phyloP scores from a whole-genome alignment of 768 basidiomycete species.

The Plicaturopsis crispa region DNA sequence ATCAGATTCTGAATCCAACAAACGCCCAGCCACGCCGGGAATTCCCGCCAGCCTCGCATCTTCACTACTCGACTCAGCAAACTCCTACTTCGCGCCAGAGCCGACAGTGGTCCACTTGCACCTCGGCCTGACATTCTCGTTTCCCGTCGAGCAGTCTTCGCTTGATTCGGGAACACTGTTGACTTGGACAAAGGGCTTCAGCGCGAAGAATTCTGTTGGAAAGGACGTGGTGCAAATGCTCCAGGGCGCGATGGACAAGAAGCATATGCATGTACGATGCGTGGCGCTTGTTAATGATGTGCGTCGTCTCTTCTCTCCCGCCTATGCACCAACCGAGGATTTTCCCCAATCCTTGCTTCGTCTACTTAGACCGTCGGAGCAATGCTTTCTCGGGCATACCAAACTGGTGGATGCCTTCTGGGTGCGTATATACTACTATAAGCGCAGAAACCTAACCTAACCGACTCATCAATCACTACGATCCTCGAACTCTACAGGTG shows the following conservation, averaged over 20 bases:
- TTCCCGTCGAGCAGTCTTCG: slow-evolving; percentile 96
- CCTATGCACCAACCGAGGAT: too few relatives aligned
- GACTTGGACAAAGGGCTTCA: slow-evolving; percentile 94
- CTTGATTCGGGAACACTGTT: slow-evolving; percentile 84
- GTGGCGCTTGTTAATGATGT: slow-evolving; percentile 94
- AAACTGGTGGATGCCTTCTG: slow-evolving; percentile 83
- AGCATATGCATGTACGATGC: slow-evolving; percentile 87
- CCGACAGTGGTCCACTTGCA: slow-evolving; percentile 40
- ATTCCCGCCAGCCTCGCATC: slow-evolving; percentile 19
- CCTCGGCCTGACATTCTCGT: slow-evolving; percentile 93
- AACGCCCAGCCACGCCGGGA: slow-evolving; percentile 6
- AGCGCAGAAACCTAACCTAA: too few relatives aligned
- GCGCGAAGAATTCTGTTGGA: slow-evolving; percentile 85
- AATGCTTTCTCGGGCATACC: slow-evolving; percentile 87
- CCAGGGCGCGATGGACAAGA: slow-evolving; percentile 87
- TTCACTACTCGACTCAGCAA: not conserved
- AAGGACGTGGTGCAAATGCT: slow-evolving; percentile 85
- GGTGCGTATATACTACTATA: too few relatives aligned
- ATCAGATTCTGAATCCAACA: slow-evolving; percentile 22
- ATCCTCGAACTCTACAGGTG: slow-evolving; percentile 36
- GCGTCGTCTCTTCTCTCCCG: slow-evolving; percentile 21
- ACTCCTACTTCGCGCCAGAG: slow-evolving; percentile 4
- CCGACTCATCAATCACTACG: not conserved
- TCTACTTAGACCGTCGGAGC: slow-evolving; percentile 83
- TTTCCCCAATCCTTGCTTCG: not conserved